Evolutionary conservation across 371 early-diverging fungal genomes (phyloP).

Genomic region (Rhizomucor pusillus): DNA sequence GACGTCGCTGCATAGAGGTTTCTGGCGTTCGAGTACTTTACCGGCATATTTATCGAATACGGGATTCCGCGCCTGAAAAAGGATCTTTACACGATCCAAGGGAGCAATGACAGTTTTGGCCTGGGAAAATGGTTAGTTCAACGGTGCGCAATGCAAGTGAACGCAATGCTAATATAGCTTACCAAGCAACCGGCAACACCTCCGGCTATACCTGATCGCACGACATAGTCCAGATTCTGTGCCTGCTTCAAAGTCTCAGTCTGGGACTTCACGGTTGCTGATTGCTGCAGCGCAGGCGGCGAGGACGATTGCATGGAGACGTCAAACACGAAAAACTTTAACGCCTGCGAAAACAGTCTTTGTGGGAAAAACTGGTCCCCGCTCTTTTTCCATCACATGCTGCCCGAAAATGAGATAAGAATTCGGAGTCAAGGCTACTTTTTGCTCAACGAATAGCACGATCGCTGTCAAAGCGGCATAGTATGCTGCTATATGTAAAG

Average conservation of each 20-base stretch:
- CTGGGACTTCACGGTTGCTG: background rate
- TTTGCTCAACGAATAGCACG: no score
- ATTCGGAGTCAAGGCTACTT: no score
- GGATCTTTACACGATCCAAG: slow-evolving; percentile 95
- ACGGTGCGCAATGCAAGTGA: background rate
- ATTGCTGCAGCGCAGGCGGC: no score
- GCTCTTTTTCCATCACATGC: no score
- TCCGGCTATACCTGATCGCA: slow-evolving; percentile 51
- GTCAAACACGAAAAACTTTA: no score
- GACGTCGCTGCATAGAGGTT: background rate
- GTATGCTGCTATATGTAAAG: no score
- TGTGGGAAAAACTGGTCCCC: no score
- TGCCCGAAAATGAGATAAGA: no score
- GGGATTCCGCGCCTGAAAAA: slow-evolving; percentile 93
- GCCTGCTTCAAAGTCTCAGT: slow-evolving; percentile 12
- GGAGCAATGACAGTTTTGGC: slow-evolving; percentile 97
- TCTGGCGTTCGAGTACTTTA: slow-evolving; percentile 18
- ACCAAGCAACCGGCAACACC: slow-evolving; percentile 58
- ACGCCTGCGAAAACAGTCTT: no score
- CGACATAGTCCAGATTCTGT: slow-evolving; percentile 42
- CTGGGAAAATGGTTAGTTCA: slow-evolving; percentile 16
- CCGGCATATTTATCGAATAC: slow-evolving; percentile 83
- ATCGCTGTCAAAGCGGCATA: no score
- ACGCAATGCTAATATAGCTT: slow-evolving; percentile 1
- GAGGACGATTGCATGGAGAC: no score